Evolutionary conservation across 768 basidiomycete genomes (phyloP), one percentile per base, ranked within the genome.

Genomic region (Boletus barrowsii): DNA sequence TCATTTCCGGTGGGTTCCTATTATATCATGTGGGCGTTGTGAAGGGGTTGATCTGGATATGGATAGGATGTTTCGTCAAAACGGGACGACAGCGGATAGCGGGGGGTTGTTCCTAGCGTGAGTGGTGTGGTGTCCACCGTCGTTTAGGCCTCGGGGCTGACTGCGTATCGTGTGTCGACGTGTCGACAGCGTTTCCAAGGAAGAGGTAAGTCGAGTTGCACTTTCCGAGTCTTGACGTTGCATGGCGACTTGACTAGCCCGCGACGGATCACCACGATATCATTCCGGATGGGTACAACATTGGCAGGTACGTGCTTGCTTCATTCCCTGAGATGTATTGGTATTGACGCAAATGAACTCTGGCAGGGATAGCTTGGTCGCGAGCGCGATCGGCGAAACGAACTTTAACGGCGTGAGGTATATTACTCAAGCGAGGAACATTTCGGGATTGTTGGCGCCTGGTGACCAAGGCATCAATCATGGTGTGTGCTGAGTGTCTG

Each of bases 91-190:
- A 15, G 85, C 84, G 2, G 37, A 77, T 47, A 80, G 67, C 32
- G 73, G 73, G 1, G 77, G 79, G 4, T 66, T 86, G 29, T 89
- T 88, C 68, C 73, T 84, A 18, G 82, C 81, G 81, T 83, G 64
- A 60, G 81, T 69, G 2, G 3, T 30, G 9, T 14, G 6, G 14
- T 10, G 10, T 30, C 32, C 42, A 20, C 17, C 35, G 15, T 22
- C 14, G 6, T 30, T 29, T 7, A 29, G 29, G 8, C 29, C 29
- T 41, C 18, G 0, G 35, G 40, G 26, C 22, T 35, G 33, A 42
- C 13, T 4, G 6, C 7, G 40, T 35, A 26, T 9, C 14, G 10
- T 22, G 13, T 15, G 9, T 30, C 9, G 20, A 20, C n/a, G 0
- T 17, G 10, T 35, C 11, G 41, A 26, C 54, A 80, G 81, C 4